Evolutionary conservation across 2,329 filamentous ascomycete genomes (phyloP).

Genomic region (Neofusicoccum sp.): DNA sequence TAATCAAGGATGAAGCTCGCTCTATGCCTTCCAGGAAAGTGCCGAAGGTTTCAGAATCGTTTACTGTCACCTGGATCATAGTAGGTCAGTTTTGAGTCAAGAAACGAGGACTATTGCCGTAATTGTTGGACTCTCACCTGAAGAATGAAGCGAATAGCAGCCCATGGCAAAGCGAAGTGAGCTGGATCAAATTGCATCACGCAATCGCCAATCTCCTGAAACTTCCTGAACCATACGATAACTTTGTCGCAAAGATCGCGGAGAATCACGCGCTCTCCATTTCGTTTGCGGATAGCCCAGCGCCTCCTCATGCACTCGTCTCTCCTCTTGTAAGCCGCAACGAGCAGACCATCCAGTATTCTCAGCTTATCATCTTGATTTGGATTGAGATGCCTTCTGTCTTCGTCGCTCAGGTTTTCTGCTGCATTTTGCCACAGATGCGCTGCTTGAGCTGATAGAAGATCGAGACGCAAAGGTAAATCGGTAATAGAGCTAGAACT

Average conservation of each 20-base stretch:
- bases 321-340: neutral
- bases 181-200: slow-evolving; percentile 32
- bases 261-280: slow-evolving; percentile 22
- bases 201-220: slow-evolving; percentile 32
- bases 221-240: slow-evolving; percentile 27
- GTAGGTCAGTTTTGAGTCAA: neutral
- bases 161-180: slow-evolving; percentile 35
- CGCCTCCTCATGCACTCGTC: neutral
- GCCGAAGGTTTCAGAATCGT: neutral
- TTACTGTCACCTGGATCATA: neutral
- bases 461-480: too few relatives aligned
- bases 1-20: slow-evolving; percentile 20
- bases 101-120: neutral
- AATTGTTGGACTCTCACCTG: slow-evolving; percentile 22
- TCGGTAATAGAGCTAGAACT: too few relatives aligned
- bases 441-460: too few relatives aligned
- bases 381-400: too few relatives aligned
- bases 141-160: slow-evolving; percentile 32
- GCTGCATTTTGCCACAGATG: too few relatives aligned
- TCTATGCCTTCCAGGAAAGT: slow-evolving; percentile 20
- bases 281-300: neutral
- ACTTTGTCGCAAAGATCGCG: slow-evolving; percentile 33
- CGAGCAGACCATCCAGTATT: too few relatives aligned
- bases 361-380: too few relatives aligned
- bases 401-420: too few relatives aligned